Evolutionary conservation across 495 filamentous ascomycete species (phyloP), one percentile per base, ranked within the genome.

Genomic region (Talaromyces liani): DNA sequence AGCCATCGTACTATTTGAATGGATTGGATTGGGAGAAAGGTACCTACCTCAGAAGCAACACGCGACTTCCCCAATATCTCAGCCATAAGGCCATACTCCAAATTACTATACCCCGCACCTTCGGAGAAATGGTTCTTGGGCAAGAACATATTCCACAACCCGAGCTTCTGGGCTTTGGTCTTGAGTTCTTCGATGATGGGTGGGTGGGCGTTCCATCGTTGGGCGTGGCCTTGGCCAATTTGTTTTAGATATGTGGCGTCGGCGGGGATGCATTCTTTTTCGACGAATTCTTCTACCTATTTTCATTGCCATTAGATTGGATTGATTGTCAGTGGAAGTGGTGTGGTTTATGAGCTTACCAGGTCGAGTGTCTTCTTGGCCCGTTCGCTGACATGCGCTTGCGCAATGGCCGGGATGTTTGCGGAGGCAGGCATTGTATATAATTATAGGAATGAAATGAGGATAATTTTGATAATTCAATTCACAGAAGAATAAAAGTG

Each of bases 91-190:
- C 91, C 92, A 69, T 97, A 97, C 73, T 97, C 92, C 20, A 97
- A 80, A 73, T 96, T 97, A 10, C 85, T 89, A 76, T 89, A 93
- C 36, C 92, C 93, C 4, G 93, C 92, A 16, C 92, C 93, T 75
- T 97, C 90, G 65, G 86, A 89, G 82, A 96, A 98, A 78, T 97
- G 93, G 67, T 86, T 91, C 77, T 91, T 93, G 55, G 93, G 89
- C 64, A 98, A 75, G 82, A 98, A 98, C 86, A 98, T 89, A 74
- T 98, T 98, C 94, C 94, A 98, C 53, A 98, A 81, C 0, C 94
- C 94, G n/a, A 93, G 79, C 69, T 87, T 81, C 71, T 83, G 84
- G 12, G 94, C 94, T 71, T 90, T 91, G 57, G 78, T 75, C 82
- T 98, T 98, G 66, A 98, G 82, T 47, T 91, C 85, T 67, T 98